These are phyloP conservation scores for Leptodontidium sp. DNA, from an alignment of 2,329 filamentous ascomycete species.

Conservation along the genomic window DNA sequence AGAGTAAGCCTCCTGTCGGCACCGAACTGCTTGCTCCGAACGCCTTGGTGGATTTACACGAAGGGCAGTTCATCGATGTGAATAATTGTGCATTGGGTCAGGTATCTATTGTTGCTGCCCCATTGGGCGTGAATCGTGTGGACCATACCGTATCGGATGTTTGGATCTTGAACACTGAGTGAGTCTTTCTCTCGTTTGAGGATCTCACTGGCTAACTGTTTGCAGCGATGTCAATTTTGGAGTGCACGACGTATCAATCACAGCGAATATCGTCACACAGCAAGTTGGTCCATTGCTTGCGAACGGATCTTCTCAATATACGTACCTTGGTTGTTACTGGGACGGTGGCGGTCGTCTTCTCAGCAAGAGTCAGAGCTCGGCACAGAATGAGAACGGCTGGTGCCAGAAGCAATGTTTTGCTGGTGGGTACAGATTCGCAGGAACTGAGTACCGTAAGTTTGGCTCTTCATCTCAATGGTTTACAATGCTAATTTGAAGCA, in stretches of 20 bases:
- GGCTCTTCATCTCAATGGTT: no score
- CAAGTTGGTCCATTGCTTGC: constrained; percentile 50
- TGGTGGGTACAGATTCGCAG: constrained; percentile 47
- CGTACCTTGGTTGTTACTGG: constrained; percentile 52
- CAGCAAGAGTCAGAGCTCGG: constrained; percentile 42
- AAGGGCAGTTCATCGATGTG: constrained; percentile 47
- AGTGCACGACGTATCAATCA: constrained; percentile 48
- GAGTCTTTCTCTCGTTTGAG: not conserved
- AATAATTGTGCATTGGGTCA: constrained; percentile 46
- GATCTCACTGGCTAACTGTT: not conserved
- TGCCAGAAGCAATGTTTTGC: constrained; percentile 46
- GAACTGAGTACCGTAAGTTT: constrained; percentile 45
- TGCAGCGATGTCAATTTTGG: constrained; percentile 50
- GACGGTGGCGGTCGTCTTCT: constrained; percentile 50
- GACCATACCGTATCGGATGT: constrained; percentile 43
- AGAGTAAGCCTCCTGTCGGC: constrained; percentile 49
- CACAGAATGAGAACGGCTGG: constrained; percentile 48
- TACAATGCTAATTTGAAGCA: constrained; percentile 6
- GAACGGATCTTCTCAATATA: constrained; percentile 45
- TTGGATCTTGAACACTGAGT: constrained; percentile 54
- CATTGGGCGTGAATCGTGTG: constrained; percentile 45
- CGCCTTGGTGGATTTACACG: constrained; percentile 46
- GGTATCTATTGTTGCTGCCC: constrained; percentile 46
- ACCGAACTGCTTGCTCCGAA: constrained; percentile 48
- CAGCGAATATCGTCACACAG: constrained; percentile 46